phyloP scores from a whole-genome alignment of 805 yeast genomes.

The Clavispora carvajalis region DNA sequence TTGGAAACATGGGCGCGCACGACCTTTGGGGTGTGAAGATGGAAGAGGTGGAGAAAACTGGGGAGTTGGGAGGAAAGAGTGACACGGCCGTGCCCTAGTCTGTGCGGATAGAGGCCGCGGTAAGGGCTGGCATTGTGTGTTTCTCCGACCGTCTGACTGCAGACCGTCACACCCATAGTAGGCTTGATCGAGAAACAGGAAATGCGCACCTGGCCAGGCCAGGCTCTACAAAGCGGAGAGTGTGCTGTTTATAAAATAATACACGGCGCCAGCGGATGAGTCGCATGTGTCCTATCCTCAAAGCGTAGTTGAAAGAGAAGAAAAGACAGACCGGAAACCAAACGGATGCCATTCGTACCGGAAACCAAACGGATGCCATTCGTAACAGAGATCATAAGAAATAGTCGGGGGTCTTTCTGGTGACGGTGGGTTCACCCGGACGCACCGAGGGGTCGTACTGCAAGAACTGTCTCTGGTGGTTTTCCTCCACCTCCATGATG shows the following conservation, averaged over 20 bases:
- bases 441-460: slow-evolving; percentile 96
- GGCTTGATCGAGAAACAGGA: no score
- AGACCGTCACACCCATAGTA: no score
- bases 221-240: background rate
- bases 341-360: slow-evolving; percentile 1
- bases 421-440: slow-evolving; percentile 97
- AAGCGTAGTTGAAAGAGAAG: background rate
- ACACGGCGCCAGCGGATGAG: background rate
- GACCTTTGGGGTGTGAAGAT: background rate
- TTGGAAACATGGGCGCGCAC: slow-evolving; percentile 7
- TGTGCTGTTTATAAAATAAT: slow-evolving; percentile 1
- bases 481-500: slow-evolving; percentile 95
- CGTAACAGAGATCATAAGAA: slow-evolving; percentile 51
- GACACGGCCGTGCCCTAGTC: no score
- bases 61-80: background rate
- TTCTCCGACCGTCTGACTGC: no score
- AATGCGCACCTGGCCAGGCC: no score
- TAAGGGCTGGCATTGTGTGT: no score
- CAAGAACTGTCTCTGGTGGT: slow-evolving; percentile 82
- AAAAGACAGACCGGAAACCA: background rate
- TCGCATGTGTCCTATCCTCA: background rate
- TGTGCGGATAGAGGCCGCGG: no score
- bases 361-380: background rate
- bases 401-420: slow-evolving; percentile 95
- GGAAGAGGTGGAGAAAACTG: background rate